Evolutionary conservation across 192 early-diverging fungal species (phyloP).

Genomic region (Coemansia sp.): DNA sequence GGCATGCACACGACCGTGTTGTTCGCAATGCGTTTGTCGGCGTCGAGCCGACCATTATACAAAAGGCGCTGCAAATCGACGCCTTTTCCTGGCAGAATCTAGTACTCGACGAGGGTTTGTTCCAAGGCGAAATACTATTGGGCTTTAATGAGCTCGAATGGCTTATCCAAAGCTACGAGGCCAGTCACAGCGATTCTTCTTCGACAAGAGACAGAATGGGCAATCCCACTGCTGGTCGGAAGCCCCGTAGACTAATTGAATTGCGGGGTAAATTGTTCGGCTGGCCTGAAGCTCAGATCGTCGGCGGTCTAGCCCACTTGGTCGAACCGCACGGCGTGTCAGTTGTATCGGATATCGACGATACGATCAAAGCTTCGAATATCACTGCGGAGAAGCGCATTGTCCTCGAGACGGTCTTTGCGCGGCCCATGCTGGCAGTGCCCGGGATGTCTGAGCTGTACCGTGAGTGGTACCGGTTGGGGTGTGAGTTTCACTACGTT

Average conservation of each 20-base stretch:
- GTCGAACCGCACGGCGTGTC: constrained; percentile 70
- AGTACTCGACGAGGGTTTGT: constrained; percentile 39
- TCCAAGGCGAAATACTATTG: constrained; percentile 53
- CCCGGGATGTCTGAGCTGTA: constrained; percentile 83
- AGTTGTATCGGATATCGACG: constrained; percentile 86
- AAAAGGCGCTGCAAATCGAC: constrained; percentile 50
- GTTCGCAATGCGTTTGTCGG: constrained; percentile 15
- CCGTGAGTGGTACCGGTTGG: constrained; percentile 62
- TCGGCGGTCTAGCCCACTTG: constrained; percentile 40
- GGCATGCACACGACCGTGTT: constrained; percentile 18
- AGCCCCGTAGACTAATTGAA: constrained; percentile 32
- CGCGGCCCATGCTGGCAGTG: constrained; percentile 61
- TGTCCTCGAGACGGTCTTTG: constrained; percentile 62
- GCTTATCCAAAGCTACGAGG: constrained; percentile 46
- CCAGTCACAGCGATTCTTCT: not conserved
- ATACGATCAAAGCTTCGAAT: constrained; percentile 88
- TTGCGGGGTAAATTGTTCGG: constrained; percentile 39
- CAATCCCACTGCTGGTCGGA: not conserved
- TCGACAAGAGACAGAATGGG: not conserved
- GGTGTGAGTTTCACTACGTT: constrained; percentile 82
- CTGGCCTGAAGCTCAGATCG: constrained; percentile 13
- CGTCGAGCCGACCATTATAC: constrained; percentile 37
- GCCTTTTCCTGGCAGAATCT: constrained; percentile 53
- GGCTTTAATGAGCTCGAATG: constrained; percentile 57
- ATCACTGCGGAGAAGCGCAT: constrained; percentile 70